Conservation (phyloP, 257 asterid genomes). For the Solanum piurae region DNA sequence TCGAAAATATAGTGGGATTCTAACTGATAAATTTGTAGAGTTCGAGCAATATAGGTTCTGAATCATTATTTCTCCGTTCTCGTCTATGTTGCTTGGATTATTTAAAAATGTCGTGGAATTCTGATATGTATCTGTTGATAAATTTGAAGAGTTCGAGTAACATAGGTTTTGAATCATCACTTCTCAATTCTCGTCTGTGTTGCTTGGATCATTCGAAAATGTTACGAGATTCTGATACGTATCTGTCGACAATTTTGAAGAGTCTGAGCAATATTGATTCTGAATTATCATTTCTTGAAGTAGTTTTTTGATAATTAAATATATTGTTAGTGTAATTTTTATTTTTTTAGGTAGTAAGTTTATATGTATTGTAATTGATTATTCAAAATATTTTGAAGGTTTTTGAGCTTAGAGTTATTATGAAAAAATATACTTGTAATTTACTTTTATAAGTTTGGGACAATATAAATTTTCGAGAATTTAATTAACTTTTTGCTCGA, state of each 20-base stretch:
- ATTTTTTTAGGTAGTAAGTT: background rate
- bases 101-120: background rate
- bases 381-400: background rate
- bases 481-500: background rate
- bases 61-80: background rate
- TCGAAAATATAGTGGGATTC: accelerated
- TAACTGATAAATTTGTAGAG: background rate
- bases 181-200: background rate
- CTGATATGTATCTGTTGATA: background rate
- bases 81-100: background rate
- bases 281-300: background rate
- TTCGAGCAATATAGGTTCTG: background rate
- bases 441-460: background rate
- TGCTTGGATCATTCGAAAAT: background rate
- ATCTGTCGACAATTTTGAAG: background rate
- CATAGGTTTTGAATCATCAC: accelerated
- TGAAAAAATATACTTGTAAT: background rate
- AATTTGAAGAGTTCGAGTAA: accelerated
- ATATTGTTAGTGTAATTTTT: background rate
- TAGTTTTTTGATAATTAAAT: too few species aligned
- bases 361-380: background rate
- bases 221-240: too few species aligned
- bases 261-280: accelerated
- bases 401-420: background rate
- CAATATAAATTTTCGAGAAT: background rate